These are phyloP conservation scores for Melianthus villosus DNA, from an alignment of 441 rosid species.

Conservation along the genomic window DNA sequence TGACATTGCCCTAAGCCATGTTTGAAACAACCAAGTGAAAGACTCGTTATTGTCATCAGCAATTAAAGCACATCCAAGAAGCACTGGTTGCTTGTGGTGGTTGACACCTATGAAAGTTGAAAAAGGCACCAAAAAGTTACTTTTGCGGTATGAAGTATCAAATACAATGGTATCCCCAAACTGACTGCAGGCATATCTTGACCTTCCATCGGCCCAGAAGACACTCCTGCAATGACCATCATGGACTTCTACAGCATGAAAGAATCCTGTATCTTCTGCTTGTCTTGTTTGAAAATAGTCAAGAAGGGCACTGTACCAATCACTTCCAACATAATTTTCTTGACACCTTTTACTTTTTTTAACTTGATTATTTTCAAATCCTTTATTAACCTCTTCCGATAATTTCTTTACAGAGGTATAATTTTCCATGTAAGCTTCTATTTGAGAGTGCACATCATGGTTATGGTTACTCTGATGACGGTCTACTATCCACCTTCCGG, in stretches of 20 bases:
- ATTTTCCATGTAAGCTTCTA: slow-evolving; percentile 19
- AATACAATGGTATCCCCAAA: slow-evolving; percentile 53
- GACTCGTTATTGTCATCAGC: slow-evolving; percentile 50
- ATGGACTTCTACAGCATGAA: slow-evolving; percentile 55
- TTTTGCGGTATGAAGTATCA: slow-evolving; percentile 47
- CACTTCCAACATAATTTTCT: slow-evolving; percentile 45
- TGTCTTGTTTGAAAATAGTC: slow-evolving; percentile 54
- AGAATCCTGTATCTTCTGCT: slow-evolving; percentile 52
- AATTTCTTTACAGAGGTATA: slow-evolving; percentile 33
- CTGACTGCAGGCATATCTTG: slow-evolving; percentile 38
- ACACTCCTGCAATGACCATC: slow-evolving; percentile 48
- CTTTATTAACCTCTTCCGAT: slow-evolving; percentile 34
- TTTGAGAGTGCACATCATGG: slow-evolving; percentile 34
- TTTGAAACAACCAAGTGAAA: slow-evolving; percentile 42
- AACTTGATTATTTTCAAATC: slow-evolving; percentile 27
- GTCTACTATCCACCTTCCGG: slow-evolving; percentile 71
- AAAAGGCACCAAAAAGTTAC: slow-evolving; percentile 48
- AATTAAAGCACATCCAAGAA: slow-evolving; percentile 59
- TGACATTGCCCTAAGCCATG: slow-evolving; percentile 55
- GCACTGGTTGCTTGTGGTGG: slow-evolving; percentile 47
- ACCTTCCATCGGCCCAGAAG: slow-evolving; percentile 65
- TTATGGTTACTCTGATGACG: slow-evolving; percentile 63
- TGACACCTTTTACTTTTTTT: slow-evolving; percentile 22
- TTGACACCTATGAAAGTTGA: slow-evolving; percentile 59
- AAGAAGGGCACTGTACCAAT: slow-evolving; percentile 49